A percentile compares a stretch with the other conserved stretches of the same genome.
Conservation (phyloP, 352 stramenopile species). For the Globisporangium abappressorium region DNA sequence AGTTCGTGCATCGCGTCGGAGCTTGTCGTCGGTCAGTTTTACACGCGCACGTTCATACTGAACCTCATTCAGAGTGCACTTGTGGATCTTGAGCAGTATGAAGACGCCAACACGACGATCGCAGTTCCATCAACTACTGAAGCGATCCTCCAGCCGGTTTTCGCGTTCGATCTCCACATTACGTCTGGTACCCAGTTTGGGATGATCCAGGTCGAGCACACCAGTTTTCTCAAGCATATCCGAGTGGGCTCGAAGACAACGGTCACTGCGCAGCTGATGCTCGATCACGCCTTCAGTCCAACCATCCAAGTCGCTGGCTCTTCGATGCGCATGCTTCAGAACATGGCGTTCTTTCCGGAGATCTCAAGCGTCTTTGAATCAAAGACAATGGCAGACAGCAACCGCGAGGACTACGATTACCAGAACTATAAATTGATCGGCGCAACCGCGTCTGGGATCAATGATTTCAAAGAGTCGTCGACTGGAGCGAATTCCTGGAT, state of each 20-base stretch:
- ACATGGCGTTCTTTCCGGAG: conserved; percentile 37
- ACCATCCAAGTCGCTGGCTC: conserved; percentile 23
- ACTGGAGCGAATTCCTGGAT: conserved; percentile 27
- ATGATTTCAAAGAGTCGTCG: conserved; percentile 36
- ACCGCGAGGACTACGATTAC: conserved; percentile 13
- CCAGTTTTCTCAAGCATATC: conserved; percentile 21
- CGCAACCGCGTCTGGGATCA: conserved; percentile 27
- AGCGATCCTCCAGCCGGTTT: conserved; percentile 25
- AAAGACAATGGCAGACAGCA: background rate
- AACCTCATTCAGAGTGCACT: conserved; percentile 27
- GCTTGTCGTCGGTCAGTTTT: conserved; percentile 38
- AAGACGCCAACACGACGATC: conserved; percentile 8
- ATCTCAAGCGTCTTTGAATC: conserved; percentile 29
- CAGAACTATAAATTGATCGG: conserved; percentile 41
- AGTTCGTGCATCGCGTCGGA: conserved; percentile 41
- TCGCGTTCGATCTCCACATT: conserved; percentile 25
- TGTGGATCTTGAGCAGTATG: conserved; percentile 12
- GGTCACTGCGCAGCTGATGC: conserved; percentile 29
- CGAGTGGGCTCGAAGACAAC: conserved; percentile 24
- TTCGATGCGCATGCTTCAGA: conserved; percentile 39
- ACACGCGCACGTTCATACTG: conserved; percentile 36
- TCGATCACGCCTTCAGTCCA: conserved; percentile 23
- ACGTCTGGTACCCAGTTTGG: conserved; percentile 24
- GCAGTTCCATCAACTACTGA: conserved; percentile 20
- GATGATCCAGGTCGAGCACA: background rate